Conservation (phyloP, 306 rosid genomes). For the Betula pendula region DNA sequence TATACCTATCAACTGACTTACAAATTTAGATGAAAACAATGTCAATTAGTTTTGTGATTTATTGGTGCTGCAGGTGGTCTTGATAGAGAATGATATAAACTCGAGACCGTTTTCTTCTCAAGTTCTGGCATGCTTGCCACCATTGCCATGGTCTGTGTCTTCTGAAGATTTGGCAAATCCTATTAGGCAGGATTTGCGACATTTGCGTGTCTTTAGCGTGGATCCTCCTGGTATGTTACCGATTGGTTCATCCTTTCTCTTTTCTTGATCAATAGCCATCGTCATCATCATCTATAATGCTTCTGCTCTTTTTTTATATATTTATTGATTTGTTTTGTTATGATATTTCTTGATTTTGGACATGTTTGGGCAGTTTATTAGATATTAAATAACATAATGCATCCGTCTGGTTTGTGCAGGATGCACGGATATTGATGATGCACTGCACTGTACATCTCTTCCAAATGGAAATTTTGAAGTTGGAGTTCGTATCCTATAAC, state of each 20-base stretch:
- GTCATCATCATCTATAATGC: neutral
- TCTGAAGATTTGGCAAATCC: slow-evolving; percentile 74
- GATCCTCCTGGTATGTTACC: slow-evolving; percentile 88
- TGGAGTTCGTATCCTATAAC: slow-evolving; percentile 94
- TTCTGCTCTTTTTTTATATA: slow-evolving; percentile 10
- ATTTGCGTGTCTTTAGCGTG: slow-evolving; percentile 75
- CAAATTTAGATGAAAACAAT: slow-evolving; percentile 10
- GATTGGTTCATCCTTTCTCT: neutral
- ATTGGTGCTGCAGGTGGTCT: slow-evolving; percentile 71
- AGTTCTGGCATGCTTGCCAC: slow-evolving; percentile 94
- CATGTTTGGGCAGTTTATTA: neutral
- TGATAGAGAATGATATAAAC: slow-evolving; percentile 96
- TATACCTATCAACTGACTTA: slow-evolving; percentile 11
- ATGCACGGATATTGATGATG: slow-evolving; percentile 97
- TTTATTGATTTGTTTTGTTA: slow-evolving; percentile 5
- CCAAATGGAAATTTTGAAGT: slow-evolving; percentile 98
- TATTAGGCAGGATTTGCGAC: slow-evolving; percentile 79
- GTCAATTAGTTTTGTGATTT: slow-evolving; percentile 16
- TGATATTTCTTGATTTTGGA: neutral
- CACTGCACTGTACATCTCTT: slow-evolving; percentile 86
- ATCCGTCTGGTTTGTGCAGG: slow-evolving; percentile 50
- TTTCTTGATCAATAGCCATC: neutral
- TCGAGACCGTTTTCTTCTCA: slow-evolving; percentile 90
- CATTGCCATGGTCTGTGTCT: slow-evolving; percentile 93
- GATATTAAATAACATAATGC: neutral